phyloP scores from a whole-genome alignment of 257 asterid genomes.

The Solanum lignicaule region DNA sequence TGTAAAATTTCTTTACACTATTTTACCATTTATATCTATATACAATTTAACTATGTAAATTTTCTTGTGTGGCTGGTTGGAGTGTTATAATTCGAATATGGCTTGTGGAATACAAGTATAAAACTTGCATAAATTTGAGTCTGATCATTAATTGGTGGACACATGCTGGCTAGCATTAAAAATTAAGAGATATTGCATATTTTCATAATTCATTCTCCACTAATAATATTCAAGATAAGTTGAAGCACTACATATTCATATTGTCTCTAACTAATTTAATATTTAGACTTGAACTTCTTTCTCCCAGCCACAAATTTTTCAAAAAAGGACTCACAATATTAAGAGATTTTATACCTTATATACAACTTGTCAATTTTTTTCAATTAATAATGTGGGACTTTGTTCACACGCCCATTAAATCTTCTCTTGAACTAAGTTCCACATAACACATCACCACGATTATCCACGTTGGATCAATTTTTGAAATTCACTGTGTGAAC shows the following conservation, averaged over 20 bases:
- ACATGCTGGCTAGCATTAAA: background rate
- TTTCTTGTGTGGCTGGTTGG: background rate
- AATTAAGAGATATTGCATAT: background rate
- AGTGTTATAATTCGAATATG: background rate
- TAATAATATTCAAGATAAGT: background rate
- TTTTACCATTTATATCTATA: background rate
- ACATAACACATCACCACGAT: no score
- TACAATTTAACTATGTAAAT: background rate
- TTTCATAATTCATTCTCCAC: background rate
- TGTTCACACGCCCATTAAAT: fast-evolving
- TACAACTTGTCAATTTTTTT: no score
- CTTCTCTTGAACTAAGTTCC: background rate
- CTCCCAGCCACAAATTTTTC: background rate
- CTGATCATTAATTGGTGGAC: background rate
- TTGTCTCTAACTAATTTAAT: background rate
- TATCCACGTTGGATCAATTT: no score
- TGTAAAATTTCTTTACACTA: no score
- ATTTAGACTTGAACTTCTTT: background rate
- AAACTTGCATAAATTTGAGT: background rate
- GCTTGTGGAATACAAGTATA: background rate
- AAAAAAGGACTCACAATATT: background rate
- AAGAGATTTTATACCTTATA: no score
- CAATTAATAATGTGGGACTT: no score
- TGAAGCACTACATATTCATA: background rate
- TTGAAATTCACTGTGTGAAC: background rate